Evolutionary conservation across 192 early-diverging fungal genomes (phyloP), one percentile per base, ranked within the genome.

Genomic region (Gamsiella multidivaricata): DNA sequence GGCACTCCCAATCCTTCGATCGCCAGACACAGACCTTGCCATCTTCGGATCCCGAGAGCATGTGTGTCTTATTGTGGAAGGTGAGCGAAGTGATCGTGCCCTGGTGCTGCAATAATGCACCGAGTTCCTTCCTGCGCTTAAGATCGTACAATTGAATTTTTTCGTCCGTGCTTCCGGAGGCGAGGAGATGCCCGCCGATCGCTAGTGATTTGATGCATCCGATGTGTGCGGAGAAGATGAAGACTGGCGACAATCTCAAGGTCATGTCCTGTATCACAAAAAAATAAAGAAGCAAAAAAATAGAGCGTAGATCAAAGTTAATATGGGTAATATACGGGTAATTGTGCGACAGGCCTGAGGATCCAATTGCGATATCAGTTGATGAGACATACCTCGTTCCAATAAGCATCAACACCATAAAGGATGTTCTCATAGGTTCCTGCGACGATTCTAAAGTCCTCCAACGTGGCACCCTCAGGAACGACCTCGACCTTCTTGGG

Each of bases 341-440:
- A n/a, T n/a, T n/a, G n/a, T n/a, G n/a, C n/a, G n/a, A n/a, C n/a
- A n/a, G n/a, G n/a, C n/a, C n/a, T n/a, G n/a, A n/a, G n/a, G n/a
- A n/a, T n/a, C n/a, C n/a, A n/a, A n/a, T n/a, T n/a, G n/a, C n/a
- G 41, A 60, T 9, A 29, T 25, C 20, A 22, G 37, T 68, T 60
- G 63, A n/a, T 60, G 28, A 15, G 47, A 47, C 25, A n/a, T 68
- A 70, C 52, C 51, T 72, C 70, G 34, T 83, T 69, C 90, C 85
- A 88, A 31, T 84, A 71, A 8, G 85, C 91, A 61, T 96, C 89
- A 28, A 98, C 81, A 12, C 96, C 97, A 75, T 98, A 99, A n/a
- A 99, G 84, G 25, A 98, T 87, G 15, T 97, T 91, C 80, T 99
- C 98, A 79, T 99, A 99, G 28, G 96, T 95, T 60, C 98, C 98